Percentiles rank a stretch among this genome's conserved stretches.
phyloP scores from a whole-genome alignment of 2,329 filamentous ascomycete genomes.

The Furcasterigmium sp. region DNA sequence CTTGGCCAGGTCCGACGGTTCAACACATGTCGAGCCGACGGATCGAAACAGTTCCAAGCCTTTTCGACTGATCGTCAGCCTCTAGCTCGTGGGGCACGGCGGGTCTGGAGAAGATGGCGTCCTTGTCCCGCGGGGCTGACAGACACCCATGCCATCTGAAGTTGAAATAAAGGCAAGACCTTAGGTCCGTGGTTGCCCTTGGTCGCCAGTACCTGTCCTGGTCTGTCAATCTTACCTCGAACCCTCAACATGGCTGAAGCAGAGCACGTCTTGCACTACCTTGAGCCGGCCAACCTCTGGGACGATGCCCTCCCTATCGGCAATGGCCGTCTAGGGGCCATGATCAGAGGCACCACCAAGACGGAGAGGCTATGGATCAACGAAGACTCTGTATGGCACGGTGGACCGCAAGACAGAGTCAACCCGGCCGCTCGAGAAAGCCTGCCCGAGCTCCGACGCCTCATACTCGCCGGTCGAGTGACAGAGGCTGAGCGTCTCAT shows the following conservation, averaged over 20 bases:
- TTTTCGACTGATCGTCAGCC: too few species aligned
- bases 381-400: constrained; percentile 43
- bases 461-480: constrained; percentile 29
- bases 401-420: constrained; percentile 35
- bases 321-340: constrained; percentile 37
- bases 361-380: constrained; percentile 36
- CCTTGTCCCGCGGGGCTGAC: too few species aligned
- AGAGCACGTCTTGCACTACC: constrained; percentile 4
- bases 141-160: too few species aligned
- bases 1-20: too few species aligned
- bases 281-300: constrained; percentile 4
- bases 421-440: constrained; percentile 27
- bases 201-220: too few species aligned
- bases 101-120: too few species aligned
- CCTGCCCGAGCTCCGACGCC: constrained; percentile 25
- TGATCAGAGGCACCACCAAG: background rate
- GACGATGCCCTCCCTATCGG: constrained; percentile 37
- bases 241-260: background rate
- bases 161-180: too few species aligned
- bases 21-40: too few species aligned
- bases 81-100: too few species aligned
- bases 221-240: too few species aligned
- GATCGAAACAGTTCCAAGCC: too few species aligned
- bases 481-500: constrained; percentile 28
- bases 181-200: too few species aligned